phyloP scores from a whole-genome alignment of 2,329 filamentous ascomycete genomes.

The Exophiala bonariae region DNA sequence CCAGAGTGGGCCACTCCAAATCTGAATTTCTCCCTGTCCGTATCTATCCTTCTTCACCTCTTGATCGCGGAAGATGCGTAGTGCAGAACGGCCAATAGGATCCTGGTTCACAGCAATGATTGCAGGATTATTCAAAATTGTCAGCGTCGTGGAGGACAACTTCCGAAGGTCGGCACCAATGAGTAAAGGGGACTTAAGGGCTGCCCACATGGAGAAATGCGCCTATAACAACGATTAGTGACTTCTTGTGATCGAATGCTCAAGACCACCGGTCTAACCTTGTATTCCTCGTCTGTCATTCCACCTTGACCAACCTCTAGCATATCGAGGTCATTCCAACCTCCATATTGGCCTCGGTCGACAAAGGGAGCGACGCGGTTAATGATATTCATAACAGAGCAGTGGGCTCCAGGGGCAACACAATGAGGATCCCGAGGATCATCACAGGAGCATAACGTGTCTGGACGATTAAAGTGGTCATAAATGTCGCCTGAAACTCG shows the following conservation, averaged over 20 bases:
- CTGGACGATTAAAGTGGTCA: constrained; percentile 47
- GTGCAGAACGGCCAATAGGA: constrained; percentile 40
- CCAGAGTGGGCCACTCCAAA: constrained; percentile 51
- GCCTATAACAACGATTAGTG: constrained; percentile 26
- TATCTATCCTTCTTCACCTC: constrained; percentile 42
- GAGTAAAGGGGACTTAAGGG: constrained; percentile 47
- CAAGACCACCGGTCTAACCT: neutral
- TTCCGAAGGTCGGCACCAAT: constrained; percentile 46
- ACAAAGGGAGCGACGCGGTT: constrained; percentile 47
- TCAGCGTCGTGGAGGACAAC: constrained; percentile 41
- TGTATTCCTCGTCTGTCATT: constrained; percentile 37
- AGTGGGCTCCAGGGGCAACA: constrained; percentile 47
- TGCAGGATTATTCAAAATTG: constrained; percentile 50
- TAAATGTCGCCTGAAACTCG: constrained; percentile 49
- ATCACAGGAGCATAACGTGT: constrained; percentile 42
- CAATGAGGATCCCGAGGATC: constrained; percentile 41
- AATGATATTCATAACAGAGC: constrained; percentile 51
- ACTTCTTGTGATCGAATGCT: constrained; percentile 33
- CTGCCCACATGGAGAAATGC: constrained; percentile 51
- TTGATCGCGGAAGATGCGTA: constrained; percentile 47
- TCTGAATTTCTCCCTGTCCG: constrained; percentile 47
- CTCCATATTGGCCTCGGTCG: constrained; percentile 43
- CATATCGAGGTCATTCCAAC: constrained; percentile 44
- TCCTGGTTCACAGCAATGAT: constrained; percentile 53
- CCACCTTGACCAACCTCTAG: constrained; percentile 47